These are phyloP conservation scores for Tuber brumale DNA, from an alignment of 495 filamentous ascomycete species.

Conservation along the genomic window DNA sequence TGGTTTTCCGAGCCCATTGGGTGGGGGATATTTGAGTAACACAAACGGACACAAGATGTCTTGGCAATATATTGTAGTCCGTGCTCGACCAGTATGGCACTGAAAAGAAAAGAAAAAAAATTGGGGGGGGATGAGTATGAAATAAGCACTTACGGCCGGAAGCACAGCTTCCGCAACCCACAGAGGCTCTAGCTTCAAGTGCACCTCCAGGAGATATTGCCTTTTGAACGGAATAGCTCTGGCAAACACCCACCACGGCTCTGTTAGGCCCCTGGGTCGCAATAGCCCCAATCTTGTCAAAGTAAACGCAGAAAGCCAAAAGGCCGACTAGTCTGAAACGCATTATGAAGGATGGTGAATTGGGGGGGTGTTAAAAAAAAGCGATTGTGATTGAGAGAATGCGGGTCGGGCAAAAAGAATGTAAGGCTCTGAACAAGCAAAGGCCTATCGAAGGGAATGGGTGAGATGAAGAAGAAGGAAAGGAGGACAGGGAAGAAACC, in stretches of 20 bases:
- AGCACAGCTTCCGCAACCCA: background rate
- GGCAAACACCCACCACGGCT: background rate
- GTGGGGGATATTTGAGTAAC: background rate
- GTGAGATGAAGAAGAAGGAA: background rate
- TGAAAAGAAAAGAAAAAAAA: too few relatives aligned
- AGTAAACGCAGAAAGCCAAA: background rate
- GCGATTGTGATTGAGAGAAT: background rate
- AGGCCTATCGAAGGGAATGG: background rate
- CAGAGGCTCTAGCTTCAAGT: background rate
- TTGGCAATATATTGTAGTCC: background rate
- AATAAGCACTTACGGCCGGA: background rate
- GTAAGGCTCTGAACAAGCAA: background rate
- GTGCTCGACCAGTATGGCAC: background rate
- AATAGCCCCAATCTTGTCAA: background rate
- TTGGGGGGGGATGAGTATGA: background rate
- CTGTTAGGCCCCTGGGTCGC: background rate
- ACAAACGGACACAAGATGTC: background rate
- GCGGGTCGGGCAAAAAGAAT: background rate
- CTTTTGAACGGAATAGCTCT: background rate
- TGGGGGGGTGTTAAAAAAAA: background rate
- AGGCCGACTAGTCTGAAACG: background rate
- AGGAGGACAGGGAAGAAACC: background rate
- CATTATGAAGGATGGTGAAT: background rate
- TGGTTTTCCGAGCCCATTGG: background rate
- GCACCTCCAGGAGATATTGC: background rate